Evolutionary conservation across 2,329 filamentous ascomycete genomes (phyloP).

Genomic region (Pseudocercospora fijiensis): DNA sequence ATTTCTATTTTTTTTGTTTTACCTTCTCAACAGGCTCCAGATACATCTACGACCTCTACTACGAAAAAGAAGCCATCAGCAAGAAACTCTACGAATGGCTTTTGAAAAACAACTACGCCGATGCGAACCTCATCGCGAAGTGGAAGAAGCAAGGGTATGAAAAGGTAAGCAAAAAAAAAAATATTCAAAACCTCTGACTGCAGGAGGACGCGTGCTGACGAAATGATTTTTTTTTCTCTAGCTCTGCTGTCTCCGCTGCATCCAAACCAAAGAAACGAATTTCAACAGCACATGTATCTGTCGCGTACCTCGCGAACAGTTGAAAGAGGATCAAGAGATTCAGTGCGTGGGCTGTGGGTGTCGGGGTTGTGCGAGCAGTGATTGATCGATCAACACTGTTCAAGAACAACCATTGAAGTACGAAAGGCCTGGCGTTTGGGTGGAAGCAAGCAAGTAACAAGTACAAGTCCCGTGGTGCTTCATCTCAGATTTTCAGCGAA

Average conservation of each 20-base stretch:
- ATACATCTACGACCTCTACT: conserved; percentile 97
- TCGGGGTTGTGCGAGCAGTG: conserved; percentile 81
- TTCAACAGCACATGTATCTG: conserved; percentile 98
- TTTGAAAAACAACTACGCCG: conserved; percentile 93
- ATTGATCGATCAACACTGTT: conserved; percentile 53
- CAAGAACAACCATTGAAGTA: not conserved
- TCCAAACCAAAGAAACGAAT: conserved; percentile 99
- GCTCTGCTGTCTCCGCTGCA: conserved; percentile 92
- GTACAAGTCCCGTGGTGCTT: too few species aligned
- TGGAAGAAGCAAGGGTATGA: conserved; percentile 99
- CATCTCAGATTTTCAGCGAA: too few species aligned
- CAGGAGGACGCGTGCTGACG: not conserved
- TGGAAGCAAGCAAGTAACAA: too few species aligned
- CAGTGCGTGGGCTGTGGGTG: conserved; percentile 96
- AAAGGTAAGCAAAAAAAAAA: conserved; percentile 84
- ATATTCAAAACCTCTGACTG: conserved; percentile 11
- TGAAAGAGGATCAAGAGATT: conserved; percentile 87
- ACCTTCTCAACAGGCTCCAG: conserved; percentile 65
- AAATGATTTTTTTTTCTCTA: conserved; percentile 44
- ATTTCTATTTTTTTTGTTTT: conserved; percentile 16
- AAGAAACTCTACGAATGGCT: conserved; percentile 93
- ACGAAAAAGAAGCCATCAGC: conserved; percentile 93
- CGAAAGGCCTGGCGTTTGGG: not conserved
- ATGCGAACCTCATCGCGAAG: conserved; percentile 93
- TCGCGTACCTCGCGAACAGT: conserved; percentile 81